Conservation (phyloP, 2,329 filamentous ascomycete species). For the Ustulina deusta region DNA sequence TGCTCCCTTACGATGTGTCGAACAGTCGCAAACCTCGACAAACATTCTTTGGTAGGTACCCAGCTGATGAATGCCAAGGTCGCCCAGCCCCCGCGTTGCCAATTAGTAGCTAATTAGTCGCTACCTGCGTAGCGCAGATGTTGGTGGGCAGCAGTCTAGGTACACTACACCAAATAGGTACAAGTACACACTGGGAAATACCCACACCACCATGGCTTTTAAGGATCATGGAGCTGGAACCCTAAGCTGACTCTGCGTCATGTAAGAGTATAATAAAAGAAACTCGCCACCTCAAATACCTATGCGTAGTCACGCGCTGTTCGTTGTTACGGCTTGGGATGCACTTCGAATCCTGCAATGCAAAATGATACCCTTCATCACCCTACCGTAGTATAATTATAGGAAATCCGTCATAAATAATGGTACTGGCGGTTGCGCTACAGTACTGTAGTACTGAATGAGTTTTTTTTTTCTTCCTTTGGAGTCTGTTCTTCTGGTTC, state of each 20-base stretch:
- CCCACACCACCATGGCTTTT: slow-evolving; percentile 1
- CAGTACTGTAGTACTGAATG: too few relatives aligned
- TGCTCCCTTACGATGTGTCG: too few relatives aligned
- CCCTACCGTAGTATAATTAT: too few relatives aligned
- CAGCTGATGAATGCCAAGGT: slow-evolving; percentile 15
- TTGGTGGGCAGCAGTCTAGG: slow-evolving; percentile 17
- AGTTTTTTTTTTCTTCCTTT: not conserved
- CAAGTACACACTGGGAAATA: not conserved
- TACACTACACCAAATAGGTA: not conserved
- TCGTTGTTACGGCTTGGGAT: slow-evolving; percentile 19
- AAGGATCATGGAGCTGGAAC: slow-evolving; percentile 36
- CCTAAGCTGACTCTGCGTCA: slow-evolving; percentile 38
- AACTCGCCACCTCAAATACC: slow-evolving; percentile 20
- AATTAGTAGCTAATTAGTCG: not conserved
- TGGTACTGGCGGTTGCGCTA: not conserved
- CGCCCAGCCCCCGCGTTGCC: slow-evolving; percentile 5
- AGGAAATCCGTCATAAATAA: slow-evolving; percentile 8
- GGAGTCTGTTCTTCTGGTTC: too few relatives aligned
- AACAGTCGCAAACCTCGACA: not conserved
- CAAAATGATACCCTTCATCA: slow-evolving; percentile 23
- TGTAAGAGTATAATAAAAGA: slow-evolving; percentile 38
- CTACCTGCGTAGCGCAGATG: not conserved
- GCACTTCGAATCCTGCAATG: slow-evolving; percentile 27
- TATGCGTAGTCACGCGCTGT: slow-evolving; percentile 31
- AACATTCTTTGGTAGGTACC: not conserved